Conservation (phyloP, 2,329 filamentous ascomycete genomes). For the Clonostachys rhizophaga region DNA sequence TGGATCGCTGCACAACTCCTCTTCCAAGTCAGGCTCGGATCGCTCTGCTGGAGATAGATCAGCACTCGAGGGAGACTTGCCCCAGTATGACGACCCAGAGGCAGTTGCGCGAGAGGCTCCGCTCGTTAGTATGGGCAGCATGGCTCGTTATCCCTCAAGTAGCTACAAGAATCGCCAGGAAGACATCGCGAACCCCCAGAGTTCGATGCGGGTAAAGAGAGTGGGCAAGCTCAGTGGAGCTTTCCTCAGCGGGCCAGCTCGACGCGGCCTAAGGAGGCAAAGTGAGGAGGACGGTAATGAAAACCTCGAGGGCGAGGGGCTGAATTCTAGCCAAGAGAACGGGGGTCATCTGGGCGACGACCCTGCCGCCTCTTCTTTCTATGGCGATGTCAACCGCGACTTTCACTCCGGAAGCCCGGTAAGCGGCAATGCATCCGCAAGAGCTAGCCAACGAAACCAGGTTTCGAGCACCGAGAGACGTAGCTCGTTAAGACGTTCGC, state of each 20-base stretch:
- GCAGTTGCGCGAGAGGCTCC: constrained; percentile 40
- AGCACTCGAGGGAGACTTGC: constrained; percentile 28
- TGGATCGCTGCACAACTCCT: constrained; percentile 27
- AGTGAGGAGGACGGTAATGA: constrained; percentile 61
- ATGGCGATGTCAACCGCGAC: constrained; percentile 36
- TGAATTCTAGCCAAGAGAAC: constrained; percentile 32
- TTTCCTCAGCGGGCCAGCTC: constrained; percentile 75
- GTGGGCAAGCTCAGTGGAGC: constrained; percentile 71
- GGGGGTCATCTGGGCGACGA: constrained; percentile 33
- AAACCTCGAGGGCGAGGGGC: constrained; percentile 33
- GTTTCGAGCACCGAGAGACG: constrained; percentile 28
- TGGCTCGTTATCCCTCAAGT: constrained; percentile 34
- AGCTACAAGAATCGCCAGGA: constrained; percentile 46
- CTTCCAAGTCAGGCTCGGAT: constrained; percentile 25
- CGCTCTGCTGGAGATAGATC: constrained; percentile 25
- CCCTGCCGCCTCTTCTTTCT: constrained; percentile 32
- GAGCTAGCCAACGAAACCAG: constrained; percentile 33
- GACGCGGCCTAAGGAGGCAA: constrained; percentile 64
- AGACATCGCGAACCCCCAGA: constrained; percentile 62
- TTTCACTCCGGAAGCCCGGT: constrained; percentile 57
- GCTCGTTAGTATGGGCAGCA: constrained; percentile 16
- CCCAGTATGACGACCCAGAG: constrained; percentile 33
- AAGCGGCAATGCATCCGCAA: constrained; percentile 37
- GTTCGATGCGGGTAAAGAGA: constrained; percentile 73
- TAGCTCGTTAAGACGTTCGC: constrained; percentile 21